Evolutionary conservation across 257 asterid genomes (phyloP).

Genomic region (Fraxinus anomala): DNA sequence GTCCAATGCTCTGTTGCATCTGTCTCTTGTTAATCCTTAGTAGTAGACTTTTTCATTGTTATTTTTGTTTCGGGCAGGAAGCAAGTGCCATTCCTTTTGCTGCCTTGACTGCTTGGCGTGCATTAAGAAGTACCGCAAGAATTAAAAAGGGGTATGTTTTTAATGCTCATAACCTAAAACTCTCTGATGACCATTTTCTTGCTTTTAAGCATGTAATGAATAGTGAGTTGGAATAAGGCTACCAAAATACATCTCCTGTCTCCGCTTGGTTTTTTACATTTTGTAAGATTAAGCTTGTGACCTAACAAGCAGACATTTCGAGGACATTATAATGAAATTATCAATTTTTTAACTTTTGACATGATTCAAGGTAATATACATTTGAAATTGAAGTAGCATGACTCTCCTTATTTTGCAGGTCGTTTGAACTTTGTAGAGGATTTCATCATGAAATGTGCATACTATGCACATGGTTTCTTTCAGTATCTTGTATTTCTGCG

Average conservation of each 20-base stretch:
- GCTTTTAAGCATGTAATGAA: neutral
- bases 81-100: conserved; percentile 99
- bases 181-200: neutral
- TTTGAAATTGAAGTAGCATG: neutral
- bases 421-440: neutral
- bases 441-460: conserved; percentile 20
- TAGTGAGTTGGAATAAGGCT: neutral
- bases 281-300: conserved; percentile 1
- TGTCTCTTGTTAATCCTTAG: neutral
- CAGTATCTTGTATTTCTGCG: neutral
- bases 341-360: neutral
- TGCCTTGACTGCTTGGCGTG: conserved; percentile 99
- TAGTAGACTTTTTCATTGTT: neutral
- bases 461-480: neutral
- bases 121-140: conserved; percentile 81
- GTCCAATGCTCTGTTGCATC: neutral
- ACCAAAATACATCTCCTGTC: conserved; percentile 2
- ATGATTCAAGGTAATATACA: neutral
- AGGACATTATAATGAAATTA: neutral
- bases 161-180: conserved; percentile 5
- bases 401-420: neutral
- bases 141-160: conserved; percentile 67
- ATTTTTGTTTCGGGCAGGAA: conserved; percentile 53
- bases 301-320: conserved; percentile 12
- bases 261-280: conserved; percentile 10